phyloP scores from a whole-genome alignment of 2,329 filamentous ascomycete genomes.

The Ceratocystis harringtonii region DNA sequence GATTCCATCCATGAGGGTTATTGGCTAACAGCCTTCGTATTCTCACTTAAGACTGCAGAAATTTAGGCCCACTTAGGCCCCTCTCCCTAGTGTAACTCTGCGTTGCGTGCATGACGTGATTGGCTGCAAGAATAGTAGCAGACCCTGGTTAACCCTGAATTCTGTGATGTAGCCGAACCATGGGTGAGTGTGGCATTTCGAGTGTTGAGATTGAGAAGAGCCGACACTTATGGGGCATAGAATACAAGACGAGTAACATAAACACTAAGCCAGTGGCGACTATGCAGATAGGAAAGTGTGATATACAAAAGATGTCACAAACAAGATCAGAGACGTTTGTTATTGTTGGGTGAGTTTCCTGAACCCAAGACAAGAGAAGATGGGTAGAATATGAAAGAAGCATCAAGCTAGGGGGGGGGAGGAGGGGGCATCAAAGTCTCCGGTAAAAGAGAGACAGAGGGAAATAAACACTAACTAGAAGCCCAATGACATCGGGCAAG shows the following conservation, averaged over 20 bases:
- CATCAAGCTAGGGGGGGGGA: background rate
- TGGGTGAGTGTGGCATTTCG: no score
- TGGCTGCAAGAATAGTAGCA: background rate
- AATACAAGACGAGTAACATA: no score
- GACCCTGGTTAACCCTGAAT: background rate
- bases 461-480: slow-evolving; percentile 7
- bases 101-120: background rate
- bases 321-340: background rate
- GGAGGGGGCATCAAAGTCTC: slow-evolving; percentile 8
- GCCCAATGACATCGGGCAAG: background rate
- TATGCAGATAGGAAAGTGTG: no score
- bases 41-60: background rate
- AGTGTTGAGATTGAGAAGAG: no score
- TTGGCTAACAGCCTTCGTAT: background rate
- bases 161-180: background rate
- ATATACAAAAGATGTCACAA: background rate
- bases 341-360: background rate
- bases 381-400: background rate
- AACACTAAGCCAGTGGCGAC: no score
- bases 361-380: background rate
- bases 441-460: background rate
- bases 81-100: background rate
- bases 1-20: background rate
- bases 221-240: no score
- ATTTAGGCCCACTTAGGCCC: background rate